Evolutionary conservation across 805 yeast genomes (phyloP).

Genomic region (Candida vartiovaarae): DNA sequence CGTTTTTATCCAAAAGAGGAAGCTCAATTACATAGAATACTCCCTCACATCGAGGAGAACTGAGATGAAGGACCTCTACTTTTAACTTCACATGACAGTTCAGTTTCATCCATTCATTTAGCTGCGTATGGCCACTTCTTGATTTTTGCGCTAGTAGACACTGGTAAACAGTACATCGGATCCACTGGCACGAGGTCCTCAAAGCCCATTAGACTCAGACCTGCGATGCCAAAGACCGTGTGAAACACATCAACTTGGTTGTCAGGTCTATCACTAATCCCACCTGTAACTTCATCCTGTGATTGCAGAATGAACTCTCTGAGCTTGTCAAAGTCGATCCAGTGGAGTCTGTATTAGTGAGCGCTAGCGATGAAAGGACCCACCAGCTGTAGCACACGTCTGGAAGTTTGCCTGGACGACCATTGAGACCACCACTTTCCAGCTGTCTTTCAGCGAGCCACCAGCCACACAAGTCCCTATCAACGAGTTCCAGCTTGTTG

Average conservation of each 20-base stretch:
- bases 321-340: conserved; percentile 68
- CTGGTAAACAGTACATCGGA: conserved; percentile 85
- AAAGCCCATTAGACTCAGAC: conserved; percentile 67
- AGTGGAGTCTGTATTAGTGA: conserved; percentile 56
- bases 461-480: conserved; percentile 50
- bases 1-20: conserved; percentile 38
- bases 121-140: conserved; percentile 29
- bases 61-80: conserved; percentile 39
- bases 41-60: conserved; percentile 50
- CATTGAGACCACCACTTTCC: conserved; percentile 83
- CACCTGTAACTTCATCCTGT: conserved; percentile 78
- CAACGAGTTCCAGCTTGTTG: conserved; percentile 41
- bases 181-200: conserved; percentile 58
- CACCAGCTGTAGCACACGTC: conserved; percentile 99
- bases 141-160: conserved; percentile 26
- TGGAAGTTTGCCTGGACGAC: conserved; percentile 91
- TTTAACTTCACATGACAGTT: conserved; percentile 14
- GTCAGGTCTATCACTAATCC: conserved; percentile 86
- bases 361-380: conserved; percentile 77
- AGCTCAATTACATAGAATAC: conserved; percentile 69
- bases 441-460: conserved; percentile 94
- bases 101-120: neutral
- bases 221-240: conserved; percentile 86
- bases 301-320: conserved; percentile 62
- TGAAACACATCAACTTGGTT: conserved; percentile 92